A percentile compares a stretch with the other conserved stretches of the same genome.
Conservation (phyloP, 306 rosid species). For the Medicago ruthenica region DNA sequence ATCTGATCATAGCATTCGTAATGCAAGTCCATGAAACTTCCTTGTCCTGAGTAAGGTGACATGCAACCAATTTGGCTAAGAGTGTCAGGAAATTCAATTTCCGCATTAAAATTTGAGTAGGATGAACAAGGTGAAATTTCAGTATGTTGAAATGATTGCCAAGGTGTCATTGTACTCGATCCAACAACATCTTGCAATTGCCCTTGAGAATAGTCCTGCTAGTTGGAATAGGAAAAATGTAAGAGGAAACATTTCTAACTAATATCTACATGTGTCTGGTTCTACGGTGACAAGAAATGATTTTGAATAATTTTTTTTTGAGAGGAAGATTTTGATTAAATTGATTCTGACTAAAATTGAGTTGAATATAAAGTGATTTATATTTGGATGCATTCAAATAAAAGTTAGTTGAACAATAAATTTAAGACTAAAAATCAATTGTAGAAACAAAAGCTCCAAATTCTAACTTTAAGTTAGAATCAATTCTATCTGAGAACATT, state of each 20-base stretch:
- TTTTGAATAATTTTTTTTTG: too few species aligned
- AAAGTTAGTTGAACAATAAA: too few species aligned
- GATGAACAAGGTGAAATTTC: slow-evolving; percentile 76
- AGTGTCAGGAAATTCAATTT: slow-evolving; percentile 55
- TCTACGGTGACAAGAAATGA: too few species aligned
- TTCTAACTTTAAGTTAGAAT: too few species aligned
- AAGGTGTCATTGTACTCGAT: slow-evolving; percentile 49
- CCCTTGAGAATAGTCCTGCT: slow-evolving; percentile 73
- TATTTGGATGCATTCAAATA: too few species aligned
- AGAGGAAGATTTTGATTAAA: too few species aligned
- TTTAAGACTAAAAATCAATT: too few species aligned
- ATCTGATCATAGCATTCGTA: slow-evolving; percentile 61
- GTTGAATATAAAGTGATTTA: too few species aligned
- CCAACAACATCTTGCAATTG: slow-evolving; percentile 52
- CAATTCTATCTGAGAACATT: too few species aligned
- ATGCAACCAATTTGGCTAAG: slow-evolving; percentile 51
- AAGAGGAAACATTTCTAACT: slow-evolving; percentile 20
- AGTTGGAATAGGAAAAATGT: slow-evolving; percentile 28
- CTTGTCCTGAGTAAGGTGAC: slow-evolving; percentile 60
- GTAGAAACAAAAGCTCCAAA: too few species aligned
- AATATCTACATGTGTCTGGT: background rate
- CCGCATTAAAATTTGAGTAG: slow-evolving; percentile 67
- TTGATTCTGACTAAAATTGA: too few species aligned
- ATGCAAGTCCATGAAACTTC: slow-evolving; percentile 58
- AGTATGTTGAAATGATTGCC: slow-evolving; percentile 59